Evolutionary conservation across 495 filamentous ascomycete genomes (phyloP).

Genomic region (Jackrogersella multiformis): DNA sequence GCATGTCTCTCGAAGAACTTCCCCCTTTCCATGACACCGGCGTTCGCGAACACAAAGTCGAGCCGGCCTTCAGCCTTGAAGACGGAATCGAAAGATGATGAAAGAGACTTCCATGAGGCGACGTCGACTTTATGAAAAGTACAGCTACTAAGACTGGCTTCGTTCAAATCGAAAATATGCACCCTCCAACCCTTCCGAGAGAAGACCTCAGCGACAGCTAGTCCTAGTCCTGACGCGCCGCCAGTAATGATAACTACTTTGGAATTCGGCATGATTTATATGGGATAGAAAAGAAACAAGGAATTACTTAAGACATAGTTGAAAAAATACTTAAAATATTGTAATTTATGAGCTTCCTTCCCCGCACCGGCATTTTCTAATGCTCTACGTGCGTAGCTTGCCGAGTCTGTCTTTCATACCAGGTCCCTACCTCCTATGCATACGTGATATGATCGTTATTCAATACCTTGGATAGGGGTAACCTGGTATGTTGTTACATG

Average conservation of each 20-base stretch:
- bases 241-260: constrained; percentile 37
- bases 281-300: neutral
- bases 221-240: constrained; percentile 37
- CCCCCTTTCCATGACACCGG: constrained; percentile 53
- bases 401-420: too few species aligned
- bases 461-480: too few species aligned
- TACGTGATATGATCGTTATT: too few species aligned
- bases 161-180: constrained; percentile 32
- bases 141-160: neutral
- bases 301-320: neutral
- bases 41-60: constrained; percentile 57
- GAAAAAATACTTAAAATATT: neutral
- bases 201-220: constrained; percentile 26
- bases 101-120: constrained; percentile 35
- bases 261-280: constrained; percentile 16
- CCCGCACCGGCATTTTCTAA: constrained; percentile 39
- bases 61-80: constrained; percentile 46
- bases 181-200: constrained; percentile 35
- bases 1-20: constrained; percentile 42
- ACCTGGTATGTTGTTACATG: too few species aligned
- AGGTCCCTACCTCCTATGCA: too few species aligned
- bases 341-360: constrained; percentile 11
- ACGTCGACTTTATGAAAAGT: constrained; percentile 36
- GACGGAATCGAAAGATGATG: constrained; percentile 48
- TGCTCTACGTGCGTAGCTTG: too few species aligned